Evolutionary conservation across 2,329 filamentous ascomycete genomes (phyloP).

Genomic region (Fusarium nurragi): DNA sequence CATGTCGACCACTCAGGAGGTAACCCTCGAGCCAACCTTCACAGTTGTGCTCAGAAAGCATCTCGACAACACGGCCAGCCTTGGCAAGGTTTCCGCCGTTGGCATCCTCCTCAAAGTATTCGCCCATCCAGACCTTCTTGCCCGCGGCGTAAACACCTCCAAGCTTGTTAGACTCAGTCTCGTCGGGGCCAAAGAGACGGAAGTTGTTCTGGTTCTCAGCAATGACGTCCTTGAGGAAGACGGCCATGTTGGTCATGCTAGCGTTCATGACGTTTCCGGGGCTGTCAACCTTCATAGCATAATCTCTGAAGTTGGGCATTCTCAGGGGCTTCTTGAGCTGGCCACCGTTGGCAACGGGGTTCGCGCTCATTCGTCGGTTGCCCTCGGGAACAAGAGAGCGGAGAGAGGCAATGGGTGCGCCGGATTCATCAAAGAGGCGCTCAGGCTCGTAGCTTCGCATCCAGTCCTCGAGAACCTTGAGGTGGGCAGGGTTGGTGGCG

Average conservation of each 20-base stretch:
- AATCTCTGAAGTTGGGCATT: conserved; percentile 76
- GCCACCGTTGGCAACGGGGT: conserved; percentile 79
- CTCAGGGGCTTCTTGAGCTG: conserved; percentile 71
- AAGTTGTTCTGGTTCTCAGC: conserved; percentile 72
- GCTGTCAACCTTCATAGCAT: conserved; percentile 69
- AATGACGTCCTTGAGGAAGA: conserved; percentile 74
- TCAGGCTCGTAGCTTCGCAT: conserved; percentile 81
- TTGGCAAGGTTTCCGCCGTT: conserved; percentile 78
- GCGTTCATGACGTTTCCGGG: conserved; percentile 65
- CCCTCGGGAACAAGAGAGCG: conserved; percentile 72
- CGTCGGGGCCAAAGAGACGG: conserved; percentile 81
- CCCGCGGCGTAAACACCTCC: conserved; percentile 74
- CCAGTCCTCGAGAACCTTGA: conserved; percentile 77
- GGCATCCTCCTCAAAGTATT: conserved; percentile 78
- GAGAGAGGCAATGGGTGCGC: conserved; percentile 70
- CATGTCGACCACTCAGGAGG: conserved; percentile 77
- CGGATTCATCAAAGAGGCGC: conserved; percentile 71
- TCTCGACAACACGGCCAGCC: conserved; percentile 81
- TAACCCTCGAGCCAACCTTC: conserved; percentile 87
- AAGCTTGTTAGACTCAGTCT: conserved; percentile 85
- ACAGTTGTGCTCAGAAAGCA: conserved; percentile 82
- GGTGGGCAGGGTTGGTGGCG: conserved; percentile 69
- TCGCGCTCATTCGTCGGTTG: conserved; percentile 77
- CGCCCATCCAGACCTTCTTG: conserved; percentile 83
- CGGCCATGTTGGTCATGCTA: conserved; percentile 76